phyloP scores from a whole-genome alignment of 805 yeast genomes.

The Lipomyces spencermartinsiae region DNA sequence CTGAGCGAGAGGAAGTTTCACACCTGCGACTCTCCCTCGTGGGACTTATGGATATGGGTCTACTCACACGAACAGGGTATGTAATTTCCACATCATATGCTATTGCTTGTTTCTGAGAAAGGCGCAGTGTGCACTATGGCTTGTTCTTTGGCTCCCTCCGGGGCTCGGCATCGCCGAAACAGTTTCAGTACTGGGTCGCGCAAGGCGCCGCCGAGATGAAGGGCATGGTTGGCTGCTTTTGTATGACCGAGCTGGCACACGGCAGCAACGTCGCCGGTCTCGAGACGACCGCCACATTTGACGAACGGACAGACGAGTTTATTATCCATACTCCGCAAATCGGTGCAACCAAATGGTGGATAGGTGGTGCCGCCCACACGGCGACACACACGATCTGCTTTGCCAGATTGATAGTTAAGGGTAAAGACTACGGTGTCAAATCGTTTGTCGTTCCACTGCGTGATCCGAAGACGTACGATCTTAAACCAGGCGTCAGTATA shows the following conservation, averaged over 20 bases:
- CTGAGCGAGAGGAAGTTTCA: slow-evolving; percentile 43
- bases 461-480: slow-evolving; percentile 67
- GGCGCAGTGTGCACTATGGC: slow-evolving; percentile 78
- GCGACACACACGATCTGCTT: slow-evolving; percentile 86
- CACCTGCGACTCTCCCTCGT: slow-evolving; percentile 41
- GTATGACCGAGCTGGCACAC: slow-evolving; percentile 89
- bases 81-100: background rate
- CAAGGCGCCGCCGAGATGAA: slow-evolving; percentile 48
- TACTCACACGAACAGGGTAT: slow-evolving; percentile 72
- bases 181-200: slow-evolving; percentile 80
- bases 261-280: slow-evolving; percentile 94
- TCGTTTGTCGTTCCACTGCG: slow-evolving; percentile 90
- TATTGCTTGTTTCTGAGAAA: background rate
- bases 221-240: slow-evolving; percentile 78
- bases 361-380: slow-evolving; percentile 96
- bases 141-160: slow-evolving; percentile 79
- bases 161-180: slow-evolving; percentile 88
- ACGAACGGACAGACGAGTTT: slow-evolving; percentile 68
- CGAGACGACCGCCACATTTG: slow-evolving; percentile 89
- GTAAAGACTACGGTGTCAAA: slow-evolving; percentile 89
- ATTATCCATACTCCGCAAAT: slow-evolving; percentile 83
- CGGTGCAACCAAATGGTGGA: slow-evolving; percentile 98
- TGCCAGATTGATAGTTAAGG: slow-evolving; percentile 81
- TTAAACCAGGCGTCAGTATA: slow-evolving; percentile 78
- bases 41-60: slow-evolving; percentile 66